Evolutionary conservation across 306 rosid species (phyloP).

Genomic region (Casuarina cunninghamiana): DNA sequence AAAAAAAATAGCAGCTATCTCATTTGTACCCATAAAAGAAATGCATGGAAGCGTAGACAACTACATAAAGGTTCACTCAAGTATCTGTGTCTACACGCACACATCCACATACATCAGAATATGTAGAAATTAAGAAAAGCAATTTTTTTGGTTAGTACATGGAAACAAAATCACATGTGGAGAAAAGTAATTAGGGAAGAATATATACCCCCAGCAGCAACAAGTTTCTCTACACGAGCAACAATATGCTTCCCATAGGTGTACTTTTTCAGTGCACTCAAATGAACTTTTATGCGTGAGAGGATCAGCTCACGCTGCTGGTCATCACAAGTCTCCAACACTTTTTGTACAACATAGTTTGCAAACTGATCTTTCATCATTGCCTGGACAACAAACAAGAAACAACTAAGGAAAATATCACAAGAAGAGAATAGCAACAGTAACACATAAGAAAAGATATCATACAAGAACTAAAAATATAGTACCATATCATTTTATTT

Average conservation of each 20-base stretch:
- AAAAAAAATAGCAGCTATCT: background rate
- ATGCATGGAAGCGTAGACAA: background rate
- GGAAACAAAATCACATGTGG: background rate
- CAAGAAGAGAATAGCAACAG: background rate
- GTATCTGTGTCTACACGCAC: background rate
- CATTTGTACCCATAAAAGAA: background rate
- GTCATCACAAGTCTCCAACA: conserved; percentile 95
- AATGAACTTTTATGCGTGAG: conserved; percentile 88
- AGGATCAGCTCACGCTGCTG: conserved; percentile 92
- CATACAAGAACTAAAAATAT: background rate
- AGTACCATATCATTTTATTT: background rate
- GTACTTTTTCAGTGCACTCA: conserved; percentile 93
- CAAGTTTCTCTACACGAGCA: conserved; percentile 97
- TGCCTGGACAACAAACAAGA: conserved; percentile 37
- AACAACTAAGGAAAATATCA: background rate
- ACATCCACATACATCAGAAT: background rate
- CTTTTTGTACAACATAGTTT: conserved; percentile 94
- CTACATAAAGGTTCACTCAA: background rate
- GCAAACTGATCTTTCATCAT: conserved; percentile 99
- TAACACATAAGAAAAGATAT: background rate
- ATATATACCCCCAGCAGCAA: conserved; percentile 88
- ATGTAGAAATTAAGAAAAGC: no score
- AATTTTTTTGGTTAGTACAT: background rate
- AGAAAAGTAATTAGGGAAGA: conserved; percentile 5
- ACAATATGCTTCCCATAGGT: conserved; percentile 95